These are phyloP conservation scores for Solanum chacoense DNA, from an alignment of 305 asterid genomes.

Conservation along the genomic window DNA sequence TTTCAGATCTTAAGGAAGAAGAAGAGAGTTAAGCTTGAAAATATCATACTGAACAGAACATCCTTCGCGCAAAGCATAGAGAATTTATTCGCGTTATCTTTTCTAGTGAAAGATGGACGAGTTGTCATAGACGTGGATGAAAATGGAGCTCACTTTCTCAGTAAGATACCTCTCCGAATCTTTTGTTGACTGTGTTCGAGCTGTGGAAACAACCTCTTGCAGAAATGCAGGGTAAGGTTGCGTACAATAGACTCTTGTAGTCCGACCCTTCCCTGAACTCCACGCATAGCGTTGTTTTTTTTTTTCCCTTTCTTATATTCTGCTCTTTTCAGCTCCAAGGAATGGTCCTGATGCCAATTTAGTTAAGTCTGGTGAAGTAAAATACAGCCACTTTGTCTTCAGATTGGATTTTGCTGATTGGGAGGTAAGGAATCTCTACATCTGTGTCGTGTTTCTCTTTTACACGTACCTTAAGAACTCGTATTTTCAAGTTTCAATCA, in stretches of 20 bases:
- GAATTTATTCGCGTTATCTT: slow-evolving; percentile 50
- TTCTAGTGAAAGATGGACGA: slow-evolving; percentile 52
- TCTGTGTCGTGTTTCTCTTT: neutral
- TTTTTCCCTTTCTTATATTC: neutral
- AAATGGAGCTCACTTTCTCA: slow-evolving; percentile 31
- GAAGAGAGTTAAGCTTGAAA: slow-evolving; percentile 27
- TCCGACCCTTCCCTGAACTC: neutral
- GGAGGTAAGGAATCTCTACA: slow-evolving; percentile 22
- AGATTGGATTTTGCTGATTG: slow-evolving; percentile 46
- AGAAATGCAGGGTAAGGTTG: neutral
- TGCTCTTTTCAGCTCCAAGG: slow-evolving; percentile 29
- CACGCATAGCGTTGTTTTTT: too few species aligned
- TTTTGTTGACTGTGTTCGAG: neutral
- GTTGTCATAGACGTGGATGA: slow-evolving; percentile 30
- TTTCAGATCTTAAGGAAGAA: slow-evolving; percentile 28
- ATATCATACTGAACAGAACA: slow-evolving; percentile 30
- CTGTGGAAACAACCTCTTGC: neutral
- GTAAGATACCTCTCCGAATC: slow-evolving; percentile 14
- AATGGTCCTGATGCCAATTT: slow-evolving; percentile 32
- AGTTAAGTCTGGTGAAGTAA: slow-evolving; percentile 25
- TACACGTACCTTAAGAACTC: neutral
- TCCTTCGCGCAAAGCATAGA: slow-evolving; percentile 63
- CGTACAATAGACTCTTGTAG: neutral
- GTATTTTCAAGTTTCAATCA: neutral
- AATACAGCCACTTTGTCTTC: slow-evolving; percentile 34